A percentile compares a stretch with the other conserved stretches of the same genome.
Evolutionary conservation across 2,329 filamentous ascomycete genomes (phyloP).

Genomic region (Fusarium sp.): DNA sequence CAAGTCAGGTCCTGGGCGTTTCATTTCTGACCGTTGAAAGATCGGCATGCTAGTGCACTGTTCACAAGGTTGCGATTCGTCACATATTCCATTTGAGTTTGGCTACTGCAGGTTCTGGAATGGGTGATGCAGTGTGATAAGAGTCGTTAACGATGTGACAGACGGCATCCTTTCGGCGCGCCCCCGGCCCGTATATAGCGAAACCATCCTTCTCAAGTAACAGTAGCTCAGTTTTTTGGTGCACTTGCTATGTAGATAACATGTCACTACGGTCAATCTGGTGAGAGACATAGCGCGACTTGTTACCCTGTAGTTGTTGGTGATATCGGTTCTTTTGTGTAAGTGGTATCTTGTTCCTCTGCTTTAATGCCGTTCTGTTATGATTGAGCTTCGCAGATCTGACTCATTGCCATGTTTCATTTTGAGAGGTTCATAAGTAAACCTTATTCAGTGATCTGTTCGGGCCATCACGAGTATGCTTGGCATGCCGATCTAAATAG

Average conservation of each 20-base stretch:
- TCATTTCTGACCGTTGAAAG: no score
- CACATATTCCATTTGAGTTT: neutral
- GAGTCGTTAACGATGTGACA: neutral
- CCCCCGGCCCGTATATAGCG: conserved; percentile 5
- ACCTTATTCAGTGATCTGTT: neutral
- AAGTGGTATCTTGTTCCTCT: neutral
- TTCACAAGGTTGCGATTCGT: neutral
- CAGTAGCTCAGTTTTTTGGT: no score
- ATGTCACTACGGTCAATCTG: neutral
- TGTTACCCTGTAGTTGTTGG: neutral
- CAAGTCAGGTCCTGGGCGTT: no score
- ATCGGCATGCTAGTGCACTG: neutral
- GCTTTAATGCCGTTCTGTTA: neutral
- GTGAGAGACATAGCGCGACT: neutral
- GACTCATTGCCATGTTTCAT: neutral
- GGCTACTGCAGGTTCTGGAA: neutral
- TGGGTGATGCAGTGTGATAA: neutral
- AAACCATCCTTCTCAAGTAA: neutral
- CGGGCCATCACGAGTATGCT: no score
- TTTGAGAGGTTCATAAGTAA: neutral
- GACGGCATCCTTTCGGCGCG: conserved; percentile 9
- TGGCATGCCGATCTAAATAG: no score
- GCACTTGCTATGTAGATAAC: no score
- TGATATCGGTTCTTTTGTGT: neutral
- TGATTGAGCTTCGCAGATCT: neutral